A percentile compares a stretch with the other conserved stretches of the same genome.
phyloP scores from a whole-genome alignment of 2,329 filamentous ascomycete species.

The Paraconiothyrium brasiliense region DNA sequence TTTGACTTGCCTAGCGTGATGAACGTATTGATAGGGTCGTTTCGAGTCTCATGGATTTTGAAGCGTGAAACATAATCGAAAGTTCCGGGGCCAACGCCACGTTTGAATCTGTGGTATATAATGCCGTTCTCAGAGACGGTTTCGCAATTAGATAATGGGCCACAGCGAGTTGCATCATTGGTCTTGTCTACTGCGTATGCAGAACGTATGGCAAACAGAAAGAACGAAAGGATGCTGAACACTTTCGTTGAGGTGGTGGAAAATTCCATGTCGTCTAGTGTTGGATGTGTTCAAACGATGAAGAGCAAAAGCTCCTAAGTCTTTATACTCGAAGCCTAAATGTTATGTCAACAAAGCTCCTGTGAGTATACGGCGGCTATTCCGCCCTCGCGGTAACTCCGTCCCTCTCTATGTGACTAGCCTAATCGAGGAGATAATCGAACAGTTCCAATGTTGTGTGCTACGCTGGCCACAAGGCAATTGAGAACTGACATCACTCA shows the following conservation, averaged over 20 bases:
- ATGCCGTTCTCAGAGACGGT: background rate
- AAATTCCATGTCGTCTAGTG: no score
- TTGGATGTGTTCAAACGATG: no score
- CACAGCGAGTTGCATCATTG: background rate
- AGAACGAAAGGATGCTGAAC: background rate
- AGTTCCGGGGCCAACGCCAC: background rate
- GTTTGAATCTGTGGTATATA: background rate
- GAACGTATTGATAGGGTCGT: background rate
- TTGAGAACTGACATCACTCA: background rate
- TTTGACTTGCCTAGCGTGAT: background rate
- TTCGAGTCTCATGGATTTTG: background rate
- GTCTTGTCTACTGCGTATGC: background rate
- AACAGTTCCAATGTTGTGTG: background rate
- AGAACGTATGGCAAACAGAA: background rate
- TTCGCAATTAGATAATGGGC: background rate
- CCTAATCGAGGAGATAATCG: background rate
- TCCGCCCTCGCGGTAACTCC: background rate
- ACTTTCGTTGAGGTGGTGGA: background rate
- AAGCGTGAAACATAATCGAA: background rate
- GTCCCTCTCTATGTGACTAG: background rate
- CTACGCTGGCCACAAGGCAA: background rate
- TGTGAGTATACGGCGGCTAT: background rate
- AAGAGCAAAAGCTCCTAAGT: background rate
- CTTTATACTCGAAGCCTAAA: background rate
- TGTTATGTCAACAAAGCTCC: background rate